Conservation (phyloP, 202 grass and related monocot species). For the Zoysia matrella region DNA sequence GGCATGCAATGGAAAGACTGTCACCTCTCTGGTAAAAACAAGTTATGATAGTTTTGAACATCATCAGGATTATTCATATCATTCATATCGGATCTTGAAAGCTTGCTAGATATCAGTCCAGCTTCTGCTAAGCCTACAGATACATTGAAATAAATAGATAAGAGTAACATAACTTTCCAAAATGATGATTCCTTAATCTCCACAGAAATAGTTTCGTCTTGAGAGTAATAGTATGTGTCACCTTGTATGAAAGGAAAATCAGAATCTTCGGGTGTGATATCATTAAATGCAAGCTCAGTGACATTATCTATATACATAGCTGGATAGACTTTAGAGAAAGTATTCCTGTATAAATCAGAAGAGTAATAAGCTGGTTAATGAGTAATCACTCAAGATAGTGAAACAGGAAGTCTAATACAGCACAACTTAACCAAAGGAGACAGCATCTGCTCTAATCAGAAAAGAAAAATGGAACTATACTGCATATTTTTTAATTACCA, state of each 20-base stretch:
- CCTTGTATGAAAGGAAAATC: slow-evolving; percentile 96
- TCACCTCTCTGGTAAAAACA: slow-evolving; percentile 84
- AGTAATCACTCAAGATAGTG: slow-evolving; percentile 21
- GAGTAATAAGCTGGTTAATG: slow-evolving; percentile 34
- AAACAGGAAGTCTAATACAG: slow-evolving; percentile 15
- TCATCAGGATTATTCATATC: slow-evolving; percentile 9
- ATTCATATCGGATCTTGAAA: slow-evolving; percentile 68
- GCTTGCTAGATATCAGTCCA: slow-evolving; percentile 88
- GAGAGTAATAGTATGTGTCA: slow-evolving; percentile 47
- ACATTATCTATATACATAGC: slow-evolving; percentile 96
- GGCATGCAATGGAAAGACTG: slow-evolving; percentile 24
- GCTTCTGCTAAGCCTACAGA: slow-evolving; percentile 85
- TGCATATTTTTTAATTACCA: slow-evolving; percentile 9
- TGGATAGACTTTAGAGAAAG: slow-evolving; percentile 93
- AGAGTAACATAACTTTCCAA: slow-evolving; percentile 24
- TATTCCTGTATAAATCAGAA: slow-evolving; percentile 61
- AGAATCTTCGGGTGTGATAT: slow-evolving; percentile 79
- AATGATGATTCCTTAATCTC: slow-evolving; percentile 12
- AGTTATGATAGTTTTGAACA: slow-evolving; percentile 51
- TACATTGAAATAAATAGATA: slow-evolving; percentile 36
- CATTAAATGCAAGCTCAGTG: slow-evolving; percentile 96
- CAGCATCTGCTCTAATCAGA: background rate
- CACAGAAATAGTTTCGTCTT: background rate
- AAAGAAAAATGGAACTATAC: slow-evolving; percentile 19
- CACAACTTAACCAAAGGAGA: slow-evolving; percentile 37